Evolutionary conservation across 2,329 filamentous ascomycete species (phyloP).

Genomic region (Chaetomium strumarium): DNA sequence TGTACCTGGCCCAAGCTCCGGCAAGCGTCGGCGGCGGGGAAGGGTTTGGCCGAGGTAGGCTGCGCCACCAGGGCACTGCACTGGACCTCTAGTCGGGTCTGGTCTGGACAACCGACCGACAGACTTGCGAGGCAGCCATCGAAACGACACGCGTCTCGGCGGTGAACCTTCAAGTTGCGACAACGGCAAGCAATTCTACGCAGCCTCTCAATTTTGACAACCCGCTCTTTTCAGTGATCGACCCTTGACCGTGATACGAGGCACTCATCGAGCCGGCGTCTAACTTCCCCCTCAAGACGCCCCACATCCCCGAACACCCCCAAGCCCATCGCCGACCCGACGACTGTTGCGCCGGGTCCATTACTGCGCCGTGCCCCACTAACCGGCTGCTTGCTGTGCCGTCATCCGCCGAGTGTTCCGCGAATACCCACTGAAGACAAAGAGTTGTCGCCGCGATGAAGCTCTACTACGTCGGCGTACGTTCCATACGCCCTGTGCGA

Average conservation of each 20-base stretch:
- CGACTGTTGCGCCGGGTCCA: neutral
- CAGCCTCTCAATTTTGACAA: neutral
- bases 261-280: neutral
- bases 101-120: neutral
- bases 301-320: slow-evolving; percentile 14
- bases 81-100: no score
- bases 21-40: slow-evolving; percentile 11
- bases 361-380: slow-evolving; percentile 5
- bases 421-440: neutral
- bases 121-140: neutral
- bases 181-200: neutral
- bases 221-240: neutral
- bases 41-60: slow-evolving; percentile 11
- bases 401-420: neutral
- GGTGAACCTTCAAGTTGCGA: neutral
- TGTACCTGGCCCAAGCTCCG: neutral
- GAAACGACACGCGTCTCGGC: neutral
- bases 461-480: slow-evolving; percentile 81
- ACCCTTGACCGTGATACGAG: neutral
- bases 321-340: slow-evolving; percentile 12
- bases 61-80: no score
- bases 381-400: neutral
- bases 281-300: slow-evolving; percentile 4
- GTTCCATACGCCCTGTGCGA: slow-evolving; percentile 27
- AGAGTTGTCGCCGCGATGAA: slow-evolving; percentile 58